Conservation (phyloP, 2,329 filamentous ascomycete species). For the Aspergillus sergii region DNA sequence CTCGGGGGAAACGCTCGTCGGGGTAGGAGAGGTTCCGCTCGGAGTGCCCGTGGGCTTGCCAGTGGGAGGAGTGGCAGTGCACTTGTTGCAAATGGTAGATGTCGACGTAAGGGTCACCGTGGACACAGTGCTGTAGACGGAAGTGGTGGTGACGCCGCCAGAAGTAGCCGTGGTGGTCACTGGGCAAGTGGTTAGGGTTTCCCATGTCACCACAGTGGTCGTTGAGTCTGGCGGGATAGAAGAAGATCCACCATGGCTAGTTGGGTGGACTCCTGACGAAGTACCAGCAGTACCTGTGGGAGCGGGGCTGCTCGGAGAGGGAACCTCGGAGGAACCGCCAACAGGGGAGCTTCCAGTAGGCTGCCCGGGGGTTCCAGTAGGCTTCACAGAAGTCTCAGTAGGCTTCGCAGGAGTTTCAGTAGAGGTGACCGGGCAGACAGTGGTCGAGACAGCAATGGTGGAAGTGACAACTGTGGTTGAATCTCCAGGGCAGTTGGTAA, state of each 20-base stretch:
- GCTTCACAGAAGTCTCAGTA: not conserved
- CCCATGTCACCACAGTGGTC: constrained; percentile 31
- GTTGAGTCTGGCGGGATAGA: constrained; percentile 13
- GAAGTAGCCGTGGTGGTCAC: constrained; percentile 40
- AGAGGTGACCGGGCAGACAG: constrained; percentile 55
- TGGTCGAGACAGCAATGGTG: constrained; percentile 61
- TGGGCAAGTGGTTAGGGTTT: constrained; percentile 35
- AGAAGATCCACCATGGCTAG: constrained; percentile 6
- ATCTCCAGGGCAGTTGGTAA: constrained; percentile 55
- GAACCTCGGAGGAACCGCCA: constrained; percentile 9
- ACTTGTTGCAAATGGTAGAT: constrained; percentile 28
- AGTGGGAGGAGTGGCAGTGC: constrained; percentile 18
- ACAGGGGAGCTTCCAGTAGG: constrained; percentile 21
- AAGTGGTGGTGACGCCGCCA: constrained; percentile 53
- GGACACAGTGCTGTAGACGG: constrained; percentile 61
- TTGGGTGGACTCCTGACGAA: not conserved
- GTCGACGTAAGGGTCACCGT: constrained; percentile 40
- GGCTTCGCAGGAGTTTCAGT: constrained; percentile 13
- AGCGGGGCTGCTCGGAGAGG: constrained; percentile 13
- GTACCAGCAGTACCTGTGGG: constrained; percentile 17
- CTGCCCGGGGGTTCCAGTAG: not conserved
- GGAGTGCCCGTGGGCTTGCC: not conserved
- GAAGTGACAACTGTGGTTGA: constrained; percentile 55
- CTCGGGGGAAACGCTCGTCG: constrained; percentile 2
- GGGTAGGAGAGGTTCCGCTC: not conserved